phyloP scores from a whole-genome alignment of 345 rosid genomes.

The Orychophragmus violaceus region DNA sequence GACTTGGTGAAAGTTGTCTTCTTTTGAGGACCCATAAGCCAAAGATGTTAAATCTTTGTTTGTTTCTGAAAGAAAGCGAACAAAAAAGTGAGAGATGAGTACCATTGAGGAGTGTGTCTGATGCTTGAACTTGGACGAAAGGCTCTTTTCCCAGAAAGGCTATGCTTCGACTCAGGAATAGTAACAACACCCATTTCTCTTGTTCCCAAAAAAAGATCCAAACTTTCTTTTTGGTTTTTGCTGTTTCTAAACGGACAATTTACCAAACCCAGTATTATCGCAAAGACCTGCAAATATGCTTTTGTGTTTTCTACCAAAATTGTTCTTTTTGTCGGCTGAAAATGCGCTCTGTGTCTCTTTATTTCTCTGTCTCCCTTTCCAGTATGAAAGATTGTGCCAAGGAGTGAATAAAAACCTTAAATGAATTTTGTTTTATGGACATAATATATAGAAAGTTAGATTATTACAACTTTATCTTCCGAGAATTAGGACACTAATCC shows the following conservation, averaged over 20 bases:
- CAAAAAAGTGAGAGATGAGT: conserved; percentile 9
- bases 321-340: conserved; percentile 19
- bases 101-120: conserved; percentile 94
- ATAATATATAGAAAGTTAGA: no score
- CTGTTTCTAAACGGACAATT: neutral
- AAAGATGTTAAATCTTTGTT: neutral
- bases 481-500: conserved; percentile 29
- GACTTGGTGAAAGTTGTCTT: neutral
- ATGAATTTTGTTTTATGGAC: no score
- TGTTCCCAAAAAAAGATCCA: neutral
- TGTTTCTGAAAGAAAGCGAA: neutral
- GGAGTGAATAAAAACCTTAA: neutral
- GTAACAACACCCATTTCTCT: conserved; percentile 51
- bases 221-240: neutral
- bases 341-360: conserved; percentile 4
- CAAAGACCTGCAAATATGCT: conserved; percentile 13
- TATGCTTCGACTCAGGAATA: conserved; percentile 57
- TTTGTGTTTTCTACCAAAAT: conserved; percentile 14
- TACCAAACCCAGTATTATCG: conserved; percentile 10
- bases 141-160: conserved; percentile 65
- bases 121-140: conserved; percentile 85
- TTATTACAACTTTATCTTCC: conserved; percentile 26
- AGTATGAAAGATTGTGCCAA: neutral
- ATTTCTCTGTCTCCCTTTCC: neutral
- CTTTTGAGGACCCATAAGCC: neutral